Evolutionary conservation across 2,329 filamentous ascomycete species (phyloP), one percentile per base, ranked within the genome.

Genomic region (Fusarium dlaminii): DNA sequence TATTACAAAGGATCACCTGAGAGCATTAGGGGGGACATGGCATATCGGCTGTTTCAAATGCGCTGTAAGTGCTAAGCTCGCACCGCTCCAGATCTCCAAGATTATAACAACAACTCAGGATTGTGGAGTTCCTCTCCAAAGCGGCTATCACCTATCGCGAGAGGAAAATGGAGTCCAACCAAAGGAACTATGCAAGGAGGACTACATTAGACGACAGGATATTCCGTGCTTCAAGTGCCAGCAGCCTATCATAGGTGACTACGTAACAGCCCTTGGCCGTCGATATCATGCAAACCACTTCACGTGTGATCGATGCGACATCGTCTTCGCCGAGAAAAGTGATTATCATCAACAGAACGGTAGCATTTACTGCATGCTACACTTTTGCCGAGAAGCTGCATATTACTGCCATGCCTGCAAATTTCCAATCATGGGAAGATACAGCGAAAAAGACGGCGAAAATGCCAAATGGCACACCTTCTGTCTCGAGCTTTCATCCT

Each of bases 281-380:
- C 42, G 7, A 2, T 45, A 45, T 5, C 42, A 45, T 8, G 0
- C 1, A 20, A 1, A 0, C 1, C 42, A 45, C 17, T 20, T 45
- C 4, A 27, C 17, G 3, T 45, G 42, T 20, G 42, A 27, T 6
- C 7, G 2, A 27, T 45, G 42, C 8, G 24, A 45, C 0, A 45
- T 13, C 5, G 5, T 20, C 1, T 9, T 45, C 5, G 2, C 24
- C 3, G 0, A 27, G 3, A 0, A 6, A 5, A 9, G 17, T 3
- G 24, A 45, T 0, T 45, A 0, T 4, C 8, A 27, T 4, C 5
- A 27, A 14, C 3, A 3, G 0, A 24, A 20, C 17, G 8, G 5
- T 1, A 0, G 17, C 0, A 45, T 45, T 4, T 45, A 45, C 17
- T 45, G 42, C 8, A 20, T 9, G 24, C 12, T 45, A 27, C 42